Conservation (phyloP, 345 rosid species). For the Eucalyptus camaldulensis region DNA sequence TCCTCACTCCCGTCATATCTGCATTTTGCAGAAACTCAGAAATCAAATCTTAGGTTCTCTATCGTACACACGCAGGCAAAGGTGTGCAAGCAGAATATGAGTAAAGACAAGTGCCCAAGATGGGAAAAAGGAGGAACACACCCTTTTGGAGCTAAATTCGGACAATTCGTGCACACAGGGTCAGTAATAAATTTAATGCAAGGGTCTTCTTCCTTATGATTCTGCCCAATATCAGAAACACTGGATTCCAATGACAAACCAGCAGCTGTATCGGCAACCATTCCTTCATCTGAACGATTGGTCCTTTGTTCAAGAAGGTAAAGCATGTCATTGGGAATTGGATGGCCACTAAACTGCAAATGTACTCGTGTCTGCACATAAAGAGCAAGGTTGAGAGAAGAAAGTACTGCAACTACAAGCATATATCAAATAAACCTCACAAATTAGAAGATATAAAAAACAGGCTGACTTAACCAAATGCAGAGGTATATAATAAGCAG, state of each 20-base stretch:
- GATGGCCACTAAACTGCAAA: too few species aligned
- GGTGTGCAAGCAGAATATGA: neutral
- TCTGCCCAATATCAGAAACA: neutral
- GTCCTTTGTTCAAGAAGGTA: conserved; percentile 35
- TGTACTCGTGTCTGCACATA: too few species aligned
- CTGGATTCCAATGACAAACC: conserved; percentile 5
- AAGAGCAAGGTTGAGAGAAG: too few species aligned
- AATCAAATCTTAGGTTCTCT: neutral
- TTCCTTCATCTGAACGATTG: conserved; percentile 19
- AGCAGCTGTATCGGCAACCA: conserved; percentile 46
- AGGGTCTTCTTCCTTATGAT: conserved; percentile 12
- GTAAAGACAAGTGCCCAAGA: neutral
- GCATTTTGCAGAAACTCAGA: neutral
- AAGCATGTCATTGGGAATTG: conserved; percentile 3
- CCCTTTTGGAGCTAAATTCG: conserved; percentile 81
- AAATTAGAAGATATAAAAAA: too few species aligned
- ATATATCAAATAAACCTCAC: too few species aligned
- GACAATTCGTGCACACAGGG: conserved; percentile 74
- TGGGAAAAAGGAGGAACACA: neutral
- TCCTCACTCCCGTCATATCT: conserved; percentile 57
- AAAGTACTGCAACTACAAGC: too few species aligned
- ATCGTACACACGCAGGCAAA: neutral
- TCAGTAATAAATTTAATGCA: conserved; percentile 55
- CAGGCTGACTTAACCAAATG: too few species aligned
- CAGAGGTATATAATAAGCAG: too few species aligned